A percentile compares a stretch with the other conserved stretches of the same genome.
These are phyloP conservation scores for Calocera viscosa DNA, from an alignment of 768 basidiomycete genomes.

Conservation along the genomic window DNA sequence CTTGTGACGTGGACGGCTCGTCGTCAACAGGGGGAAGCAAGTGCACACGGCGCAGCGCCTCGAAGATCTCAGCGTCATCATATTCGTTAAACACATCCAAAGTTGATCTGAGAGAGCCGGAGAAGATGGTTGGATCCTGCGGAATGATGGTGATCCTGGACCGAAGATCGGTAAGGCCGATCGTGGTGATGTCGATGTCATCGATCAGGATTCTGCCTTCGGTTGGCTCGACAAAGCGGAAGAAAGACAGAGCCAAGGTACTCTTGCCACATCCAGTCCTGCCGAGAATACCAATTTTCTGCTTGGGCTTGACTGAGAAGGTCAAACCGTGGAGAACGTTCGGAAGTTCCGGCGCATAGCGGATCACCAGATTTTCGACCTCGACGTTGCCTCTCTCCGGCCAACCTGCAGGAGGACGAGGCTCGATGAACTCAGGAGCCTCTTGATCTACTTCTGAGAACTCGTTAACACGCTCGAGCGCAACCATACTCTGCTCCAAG, in stretches of 20 bases:
- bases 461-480: constrained; percentile 82
- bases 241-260: constrained; percentile 58
- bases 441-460: constrained; percentile 70
- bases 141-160: constrained; percentile 65
- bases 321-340: constrained; percentile 68
- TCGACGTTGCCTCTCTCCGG: constrained; percentile 48
- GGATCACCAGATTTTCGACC: constrained; percentile 62
- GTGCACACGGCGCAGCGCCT: constrained; percentile 72
- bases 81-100: constrained; percentile 82
- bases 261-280: constrained; percentile 27
- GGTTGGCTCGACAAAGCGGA: constrained; percentile 80
- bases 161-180: constrained; percentile 73
- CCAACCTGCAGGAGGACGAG: constrained; percentile 70
- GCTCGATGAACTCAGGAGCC: constrained; percentile 73
- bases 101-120: constrained; percentile 66
- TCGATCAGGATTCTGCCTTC: constrained; percentile 65
- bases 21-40: constrained; percentile 42
- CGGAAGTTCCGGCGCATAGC: constrained; percentile 44
- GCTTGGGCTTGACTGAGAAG: constrained; percentile 58
- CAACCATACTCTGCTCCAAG: constrained; percentile 86
- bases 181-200: constrained; percentile 61
- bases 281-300: constrained; percentile 50
- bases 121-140: constrained; percentile 81
- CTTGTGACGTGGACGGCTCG: background rate
- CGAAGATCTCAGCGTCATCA: constrained; percentile 69